These are phyloP conservation scores for Botryotinia globosa DNA, from an alignment of 2,329 filamentous ascomycete species.

Conservation along the genomic window DNA sequence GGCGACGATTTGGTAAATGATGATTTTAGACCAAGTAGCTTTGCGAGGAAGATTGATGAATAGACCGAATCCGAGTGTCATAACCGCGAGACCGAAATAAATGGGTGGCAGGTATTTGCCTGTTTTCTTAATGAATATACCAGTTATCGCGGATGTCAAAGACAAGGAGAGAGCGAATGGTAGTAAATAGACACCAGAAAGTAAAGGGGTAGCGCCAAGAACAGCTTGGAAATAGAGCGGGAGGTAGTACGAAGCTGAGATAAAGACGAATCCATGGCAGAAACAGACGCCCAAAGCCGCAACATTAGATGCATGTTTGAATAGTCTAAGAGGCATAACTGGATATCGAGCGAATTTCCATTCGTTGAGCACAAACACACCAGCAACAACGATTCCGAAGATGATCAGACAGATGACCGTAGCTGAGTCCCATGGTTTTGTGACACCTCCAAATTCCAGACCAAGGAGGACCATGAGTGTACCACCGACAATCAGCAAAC, in stretches of 20 bases:
- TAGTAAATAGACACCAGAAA: conserved; percentile 74
- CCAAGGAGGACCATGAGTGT: conserved; percentile 85
- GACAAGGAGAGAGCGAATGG: conserved; percentile 68
- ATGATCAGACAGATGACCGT: conserved; percentile 48
- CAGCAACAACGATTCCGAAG: conserved; percentile 58
- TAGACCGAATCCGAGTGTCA: conserved; percentile 63
- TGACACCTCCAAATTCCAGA: conserved; percentile 77
- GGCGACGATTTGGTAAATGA: conserved; percentile 60
- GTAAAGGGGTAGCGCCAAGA: conserved; percentile 50
- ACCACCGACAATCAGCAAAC: conserved; percentile 61
- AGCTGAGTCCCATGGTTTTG: conserved; percentile 53
- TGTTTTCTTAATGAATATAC: conserved; percentile 59
- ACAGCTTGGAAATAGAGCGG: conserved; percentile 72
- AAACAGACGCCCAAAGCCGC: conserved; percentile 66
- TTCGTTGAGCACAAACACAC: conserved; percentile 67
- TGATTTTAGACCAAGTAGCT: conserved; percentile 51
- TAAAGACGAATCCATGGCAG: conserved; percentile 60
- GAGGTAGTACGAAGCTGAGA: conserved; percentile 30
- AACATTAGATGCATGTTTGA: conserved; percentile 63
- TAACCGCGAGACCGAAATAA: conserved; percentile 54
- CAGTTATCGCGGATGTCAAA: conserved; percentile 56
- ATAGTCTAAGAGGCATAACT: conserved; percentile 72
- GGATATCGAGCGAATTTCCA: conserved; percentile 72
- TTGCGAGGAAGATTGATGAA: conserved; percentile 59
- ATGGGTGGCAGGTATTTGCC: conserved; percentile 64